Percentiles rank a stretch among this genome's conserved stretches.
Evolutionary conservation across 1,139 yeast species (phyloP).

Genomic region (Yamadazyma atmosphaerica): DNA sequence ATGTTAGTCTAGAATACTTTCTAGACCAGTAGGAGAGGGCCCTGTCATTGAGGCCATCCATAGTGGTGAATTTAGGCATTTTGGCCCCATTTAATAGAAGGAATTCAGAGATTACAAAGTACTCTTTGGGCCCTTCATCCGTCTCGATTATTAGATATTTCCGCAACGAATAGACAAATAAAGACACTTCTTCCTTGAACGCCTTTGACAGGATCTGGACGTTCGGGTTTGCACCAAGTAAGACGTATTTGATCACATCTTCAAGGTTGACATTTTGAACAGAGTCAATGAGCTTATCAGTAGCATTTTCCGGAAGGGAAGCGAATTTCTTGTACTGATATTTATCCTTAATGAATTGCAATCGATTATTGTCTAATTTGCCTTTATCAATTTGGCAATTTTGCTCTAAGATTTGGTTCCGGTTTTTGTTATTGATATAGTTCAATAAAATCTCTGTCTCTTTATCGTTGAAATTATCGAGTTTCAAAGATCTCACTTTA

Average conservation of each 20-base stretch:
- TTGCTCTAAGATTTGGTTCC: slow-evolving; percentile 41
- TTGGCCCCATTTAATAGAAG: slow-evolving; percentile 65
- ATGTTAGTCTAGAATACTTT: slow-evolving; percentile 4
- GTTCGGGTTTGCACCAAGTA: slow-evolving; percentile 52
- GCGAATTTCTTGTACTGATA: slow-evolving; percentile 45
- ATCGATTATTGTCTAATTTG: slow-evolving; percentile 38
- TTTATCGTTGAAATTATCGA: slow-evolving; percentile 45
- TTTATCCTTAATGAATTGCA: slow-evolving; percentile 50
- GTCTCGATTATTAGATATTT: slow-evolving; percentile 41
- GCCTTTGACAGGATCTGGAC: slow-evolving; percentile 31
- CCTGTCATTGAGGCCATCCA: slow-evolving; percentile 36
- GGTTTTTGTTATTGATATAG: slow-evolving; percentile 40
- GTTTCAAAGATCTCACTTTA: slow-evolving; percentile 48
- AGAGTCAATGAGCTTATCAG: slow-evolving; percentile 39
- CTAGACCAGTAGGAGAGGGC: slow-evolving; percentile 55
- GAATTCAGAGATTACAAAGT: slow-evolving; percentile 73
- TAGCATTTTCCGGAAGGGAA: slow-evolving; percentile 22
- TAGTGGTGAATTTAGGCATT: slow-evolving; percentile 29
- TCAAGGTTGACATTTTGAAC: slow-evolving; percentile 51
- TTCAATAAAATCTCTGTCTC: slow-evolving; percentile 42
- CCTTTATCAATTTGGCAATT: slow-evolving; percentile 21
- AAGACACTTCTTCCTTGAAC: slow-evolving; percentile 32
- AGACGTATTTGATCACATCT: slow-evolving; percentile 46
- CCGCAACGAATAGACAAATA: slow-evolving; percentile 63
- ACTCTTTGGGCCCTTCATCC: slow-evolving; percentile 20